phyloP scores from a whole-genome alignment of 169 alveolate genomes.

The Plasmodium chabaudi region DNA sequence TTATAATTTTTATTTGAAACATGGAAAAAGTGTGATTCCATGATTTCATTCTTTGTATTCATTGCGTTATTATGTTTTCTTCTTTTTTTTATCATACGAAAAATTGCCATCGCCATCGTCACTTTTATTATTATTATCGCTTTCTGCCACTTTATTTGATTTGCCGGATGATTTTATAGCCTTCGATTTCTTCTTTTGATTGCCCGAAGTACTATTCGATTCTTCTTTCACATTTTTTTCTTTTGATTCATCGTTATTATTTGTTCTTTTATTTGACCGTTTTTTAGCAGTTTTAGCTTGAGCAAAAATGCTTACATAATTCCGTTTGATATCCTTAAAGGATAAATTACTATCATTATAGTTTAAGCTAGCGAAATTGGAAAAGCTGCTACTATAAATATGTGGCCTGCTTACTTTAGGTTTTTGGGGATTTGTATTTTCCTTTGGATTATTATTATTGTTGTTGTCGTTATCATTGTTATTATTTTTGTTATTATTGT shows the following conservation, averaged over 20 bases:
- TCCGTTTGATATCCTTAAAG: conserved; percentile 59
- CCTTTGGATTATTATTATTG: not conserved
- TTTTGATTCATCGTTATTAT: conserved; percentile 6
- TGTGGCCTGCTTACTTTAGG: conserved; percentile 14
- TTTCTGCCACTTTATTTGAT: conserved; percentile 12
- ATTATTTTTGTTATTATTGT: not conserved
- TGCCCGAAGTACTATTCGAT: conserved; percentile 8
- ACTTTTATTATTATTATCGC: conserved; percentile 6
- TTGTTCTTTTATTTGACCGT: conserved; percentile 21
- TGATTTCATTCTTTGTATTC: conserved; percentile 4
- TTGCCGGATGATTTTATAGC: not conserved
- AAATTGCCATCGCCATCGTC: conserved; percentile 8
- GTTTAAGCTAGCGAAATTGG: conserved; percentile 51
- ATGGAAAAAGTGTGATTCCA: not conserved
- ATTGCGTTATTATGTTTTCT: not conserved
- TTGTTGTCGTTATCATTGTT: not conserved
- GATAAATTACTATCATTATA: conserved; percentile 67
- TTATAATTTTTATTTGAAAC: conserved; percentile 15
- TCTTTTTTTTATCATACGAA: conserved; percentile 12
- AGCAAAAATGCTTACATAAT: conserved; percentile 71
- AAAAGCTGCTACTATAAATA: conserved; percentile 53
- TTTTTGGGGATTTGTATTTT: conserved; percentile 7
- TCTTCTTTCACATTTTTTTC: conserved; percentile 22
- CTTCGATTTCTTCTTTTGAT: conserved; percentile 24
- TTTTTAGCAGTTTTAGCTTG: conserved; percentile 50